phyloP scores from a whole-genome alignment of 2,329 filamentous ascomycete species.

The Meredithiella fracta region DNA sequence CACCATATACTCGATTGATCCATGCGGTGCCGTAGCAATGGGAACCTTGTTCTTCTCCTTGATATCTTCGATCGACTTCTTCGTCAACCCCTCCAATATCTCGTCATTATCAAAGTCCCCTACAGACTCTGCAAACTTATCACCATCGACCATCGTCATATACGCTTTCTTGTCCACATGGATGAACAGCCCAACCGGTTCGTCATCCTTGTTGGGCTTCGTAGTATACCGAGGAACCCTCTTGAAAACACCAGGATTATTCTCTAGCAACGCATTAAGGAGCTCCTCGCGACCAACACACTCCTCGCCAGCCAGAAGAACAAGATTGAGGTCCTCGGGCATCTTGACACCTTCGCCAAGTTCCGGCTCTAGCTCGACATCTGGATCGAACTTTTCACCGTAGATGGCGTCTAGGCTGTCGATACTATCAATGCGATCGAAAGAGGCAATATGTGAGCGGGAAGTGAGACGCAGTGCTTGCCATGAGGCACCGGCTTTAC shows the following conservation, averaged over 20 bases:
- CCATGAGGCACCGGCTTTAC: constrained; percentile 83
- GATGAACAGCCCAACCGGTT: constrained; percentile 36
- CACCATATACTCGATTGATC: constrained; percentile 32
- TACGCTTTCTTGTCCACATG: constrained; percentile 41
- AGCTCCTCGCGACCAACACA: constrained; percentile 48
- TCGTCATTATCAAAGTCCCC: background rate
- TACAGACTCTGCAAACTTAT: constrained; percentile 39
- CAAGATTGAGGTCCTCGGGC: constrained; percentile 34
- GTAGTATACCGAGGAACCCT: constrained; percentile 39
- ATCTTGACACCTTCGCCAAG: constrained; percentile 17
- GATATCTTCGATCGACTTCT: constrained; percentile 22
- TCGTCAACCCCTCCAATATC: background rate
- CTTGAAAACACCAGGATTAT: constrained; percentile 49
- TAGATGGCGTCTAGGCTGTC: constrained; percentile 50
- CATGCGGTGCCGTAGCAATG: constrained; percentile 24
- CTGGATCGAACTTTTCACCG: constrained; percentile 20
- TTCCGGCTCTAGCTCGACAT: constrained; percentile 2
- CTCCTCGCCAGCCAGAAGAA: constrained; percentile 52
- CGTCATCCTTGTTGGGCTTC: constrained; percentile 31
- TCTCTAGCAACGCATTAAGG: constrained; percentile 43
- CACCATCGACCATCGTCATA: constrained; percentile 40
- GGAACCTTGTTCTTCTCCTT: constrained; percentile 42
- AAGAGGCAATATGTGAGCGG: constrained; percentile 53
- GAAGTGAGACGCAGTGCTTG: constrained; percentile 68
- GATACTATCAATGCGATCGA: constrained; percentile 77